phyloP scores from a whole-genome alignment of 2,329 filamentous ascomycete species.

The Plenodomus biglobosus region DNA sequence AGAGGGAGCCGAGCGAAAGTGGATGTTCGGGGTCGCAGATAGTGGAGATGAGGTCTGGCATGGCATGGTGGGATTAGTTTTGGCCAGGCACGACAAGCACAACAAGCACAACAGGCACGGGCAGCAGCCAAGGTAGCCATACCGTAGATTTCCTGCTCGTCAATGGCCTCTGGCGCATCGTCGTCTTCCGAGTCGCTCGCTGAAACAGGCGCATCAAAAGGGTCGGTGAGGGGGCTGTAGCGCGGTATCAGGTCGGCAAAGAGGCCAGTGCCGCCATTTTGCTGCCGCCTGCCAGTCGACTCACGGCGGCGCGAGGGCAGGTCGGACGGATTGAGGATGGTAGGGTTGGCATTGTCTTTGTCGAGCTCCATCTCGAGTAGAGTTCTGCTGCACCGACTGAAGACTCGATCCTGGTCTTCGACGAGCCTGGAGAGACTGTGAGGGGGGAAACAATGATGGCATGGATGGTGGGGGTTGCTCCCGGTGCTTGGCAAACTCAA shows the following conservation, averaged over 20 bases:
- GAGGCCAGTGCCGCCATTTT: conserved; percentile 55
- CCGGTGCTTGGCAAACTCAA: not conserved
- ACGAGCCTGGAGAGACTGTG: conserved; percentile 1
- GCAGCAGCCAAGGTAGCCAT: conserved; percentile 13
- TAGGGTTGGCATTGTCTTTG: conserved; percentile 83
- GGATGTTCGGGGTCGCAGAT: conserved; percentile 98
- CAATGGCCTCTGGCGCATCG: conserved; percentile 75
- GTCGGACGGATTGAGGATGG: conserved; percentile 83
- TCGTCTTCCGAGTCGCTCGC: conserved; percentile 57
- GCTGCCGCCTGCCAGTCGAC: conserved; percentile 44
- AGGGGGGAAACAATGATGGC: too few species aligned
- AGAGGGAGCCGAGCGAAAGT: conserved; percentile 86
- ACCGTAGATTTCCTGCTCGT: conserved; percentile 97
- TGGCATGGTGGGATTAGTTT: conserved; percentile 7
- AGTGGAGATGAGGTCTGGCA: conserved; percentile 81
- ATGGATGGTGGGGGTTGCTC: too few species aligned
- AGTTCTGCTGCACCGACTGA: not conserved
- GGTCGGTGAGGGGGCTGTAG: conserved; percentile 54
- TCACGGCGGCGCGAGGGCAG: conserved; percentile 73
- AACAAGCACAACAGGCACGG: too few species aligned
- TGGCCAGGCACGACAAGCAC: not conserved
- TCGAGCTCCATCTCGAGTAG: conserved; percentile 45
- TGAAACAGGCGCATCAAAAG: conserved; percentile 46
- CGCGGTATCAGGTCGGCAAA: conserved; percentile 57
- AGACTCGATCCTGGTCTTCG: too few species aligned